Percentiles rank a stretch among this genome's conserved stretches.
Conservation (phyloP, 352 stramenopile genomes). For the Phytophthora meadii region DNA sequence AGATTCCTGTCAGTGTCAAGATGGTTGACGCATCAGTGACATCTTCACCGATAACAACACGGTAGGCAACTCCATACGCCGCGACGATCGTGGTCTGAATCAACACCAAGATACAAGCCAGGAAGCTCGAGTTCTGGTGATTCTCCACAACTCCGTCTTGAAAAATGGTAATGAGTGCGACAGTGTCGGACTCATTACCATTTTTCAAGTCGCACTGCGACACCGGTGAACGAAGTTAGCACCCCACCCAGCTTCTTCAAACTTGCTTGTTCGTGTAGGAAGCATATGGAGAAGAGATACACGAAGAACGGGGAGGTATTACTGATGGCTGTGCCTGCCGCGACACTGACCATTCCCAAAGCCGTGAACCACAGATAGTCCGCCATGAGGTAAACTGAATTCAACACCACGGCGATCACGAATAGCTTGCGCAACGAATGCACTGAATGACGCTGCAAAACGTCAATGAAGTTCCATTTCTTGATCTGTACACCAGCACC, state of each 20-base stretch:
- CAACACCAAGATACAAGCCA: conserved; percentile 45
- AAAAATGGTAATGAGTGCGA: conserved; percentile 45
- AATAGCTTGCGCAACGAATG: conserved; percentile 26
- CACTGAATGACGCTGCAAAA: conserved; percentile 38
- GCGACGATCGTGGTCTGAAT: conserved; percentile 32
- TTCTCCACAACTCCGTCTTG: conserved; percentile 7
- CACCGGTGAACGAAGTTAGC: conserved; percentile 39
- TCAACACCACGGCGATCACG: conserved; percentile 40
- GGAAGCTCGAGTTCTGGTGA: conserved; percentile 18
- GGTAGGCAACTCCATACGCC: conserved; percentile 47
- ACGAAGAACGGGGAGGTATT: conserved; percentile 60
- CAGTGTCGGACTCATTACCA: no score
- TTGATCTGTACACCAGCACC: background rate
- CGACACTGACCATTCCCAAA: conserved; percentile 49
- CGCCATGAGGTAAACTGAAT: conserved; percentile 42
- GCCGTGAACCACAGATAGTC: conserved; percentile 60
- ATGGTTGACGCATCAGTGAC: conserved; percentile 56
- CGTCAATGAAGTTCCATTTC: conserved; percentile 11
- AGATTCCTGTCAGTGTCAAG: conserved; percentile 49
- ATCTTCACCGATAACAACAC: conserved; percentile 38
- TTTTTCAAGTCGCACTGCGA: no score
- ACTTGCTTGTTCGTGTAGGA: conserved; percentile 41
- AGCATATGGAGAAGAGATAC: conserved; percentile 60
- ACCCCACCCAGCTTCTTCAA: conserved; percentile 41
- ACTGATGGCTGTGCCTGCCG: conserved; percentile 48